Conservation (phyloP, 305 asterid species). For the Caryopteris hybrid region DNA sequence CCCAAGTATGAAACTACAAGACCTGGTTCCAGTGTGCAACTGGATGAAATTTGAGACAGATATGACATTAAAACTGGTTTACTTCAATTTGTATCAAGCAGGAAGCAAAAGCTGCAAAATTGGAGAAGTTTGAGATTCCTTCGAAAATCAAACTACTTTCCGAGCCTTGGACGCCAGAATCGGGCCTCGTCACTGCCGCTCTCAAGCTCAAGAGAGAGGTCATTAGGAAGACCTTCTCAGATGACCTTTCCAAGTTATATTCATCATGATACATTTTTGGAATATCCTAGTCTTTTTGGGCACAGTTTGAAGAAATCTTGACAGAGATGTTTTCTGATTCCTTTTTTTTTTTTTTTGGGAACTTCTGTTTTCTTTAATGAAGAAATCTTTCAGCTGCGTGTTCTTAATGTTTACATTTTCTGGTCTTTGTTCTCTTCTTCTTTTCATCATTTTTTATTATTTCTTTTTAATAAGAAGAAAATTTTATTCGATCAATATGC, state of each 20-base stretch:
- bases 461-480: too few species aligned
- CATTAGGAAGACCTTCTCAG: slow-evolving; percentile 41
- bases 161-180: slow-evolving; percentile 92
- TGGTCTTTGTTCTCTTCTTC: not conserved
- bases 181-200: slow-evolving; percentile 92
- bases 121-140: slow-evolving; percentile 88
- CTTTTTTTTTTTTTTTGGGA: not conserved
- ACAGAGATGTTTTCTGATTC: not conserved
- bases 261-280: slow-evolving; percentile 21
- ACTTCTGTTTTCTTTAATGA: not conserved
- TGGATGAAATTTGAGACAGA: not conserved
- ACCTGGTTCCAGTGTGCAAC: not conserved
- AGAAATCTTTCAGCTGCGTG: not conserved
- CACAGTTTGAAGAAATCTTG: slow-evolving; percentile 17
- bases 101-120: slow-evolving; percentile 72
- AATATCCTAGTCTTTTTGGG: not conserved
- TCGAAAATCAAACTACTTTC: slow-evolving; percentile 72
- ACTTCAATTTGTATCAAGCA: slow-evolving; percentile 20
- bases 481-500: too few species aligned
- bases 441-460: too few species aligned
- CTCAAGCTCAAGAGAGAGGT: slow-evolving; percentile 85
- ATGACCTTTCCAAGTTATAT: slow-evolving; percentile 42
- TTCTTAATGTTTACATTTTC: not conserved
- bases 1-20: not conserved
- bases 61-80: too few species aligned